Percentiles rank a stretch among this genome's conserved stretches.
These are phyloP conservation scores for Mortierella sp. DNA, from an alignment of 371 early-diverging fungal genomes.

Conservation along the genomic window DNA sequence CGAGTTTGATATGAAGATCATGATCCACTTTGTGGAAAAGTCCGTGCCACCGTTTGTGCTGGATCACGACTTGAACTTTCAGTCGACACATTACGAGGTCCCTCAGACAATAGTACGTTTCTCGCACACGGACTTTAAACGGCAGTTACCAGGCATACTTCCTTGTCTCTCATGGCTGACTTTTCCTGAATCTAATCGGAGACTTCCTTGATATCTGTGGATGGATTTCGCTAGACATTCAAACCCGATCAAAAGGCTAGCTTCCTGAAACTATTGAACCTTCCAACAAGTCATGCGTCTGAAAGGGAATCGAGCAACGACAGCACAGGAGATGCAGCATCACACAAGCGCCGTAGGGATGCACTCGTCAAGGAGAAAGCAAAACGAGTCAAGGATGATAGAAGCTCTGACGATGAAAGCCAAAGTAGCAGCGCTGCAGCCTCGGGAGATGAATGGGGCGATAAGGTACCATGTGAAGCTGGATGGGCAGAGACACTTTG, in stretches of 20 bases:
- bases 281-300: slow-evolving; percentile 12
- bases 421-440: slow-evolving; percentile 37
- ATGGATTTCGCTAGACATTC: slow-evolving; percentile 27
- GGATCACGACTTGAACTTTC: slow-evolving; percentile 74
- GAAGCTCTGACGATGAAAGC: slow-evolving; percentile 53
- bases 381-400: slow-evolving; percentile 36
- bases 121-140: neutral
- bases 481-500: neutral
- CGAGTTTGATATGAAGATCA: slow-evolving; percentile 75
- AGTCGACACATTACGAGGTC: slow-evolving; percentile 62
- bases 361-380: slow-evolving; percentile 34
- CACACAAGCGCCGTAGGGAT: slow-evolving; percentile 50
- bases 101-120: slow-evolving; percentile 56
- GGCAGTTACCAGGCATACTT: no score
- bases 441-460: slow-evolving; percentile 47
- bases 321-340: slow-evolving; percentile 23
- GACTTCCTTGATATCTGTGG: no score
- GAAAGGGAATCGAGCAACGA: slow-evolving; percentile 46
- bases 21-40: slow-evolving; percentile 66
- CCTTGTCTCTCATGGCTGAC: no score
- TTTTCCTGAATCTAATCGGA: no score
- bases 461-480: slow-evolving; percentile 35
- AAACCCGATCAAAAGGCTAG: slow-evolving; percentile 38
- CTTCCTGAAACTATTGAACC: slow-evolving; percentile 37
- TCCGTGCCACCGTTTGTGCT: slow-evolving; percentile 61